Evolutionary conservation across 2,329 filamentous ascomycete species (phyloP), one percentile per base, ranked within the genome.

Genomic region (Hypoxylon sp.): DNA sequence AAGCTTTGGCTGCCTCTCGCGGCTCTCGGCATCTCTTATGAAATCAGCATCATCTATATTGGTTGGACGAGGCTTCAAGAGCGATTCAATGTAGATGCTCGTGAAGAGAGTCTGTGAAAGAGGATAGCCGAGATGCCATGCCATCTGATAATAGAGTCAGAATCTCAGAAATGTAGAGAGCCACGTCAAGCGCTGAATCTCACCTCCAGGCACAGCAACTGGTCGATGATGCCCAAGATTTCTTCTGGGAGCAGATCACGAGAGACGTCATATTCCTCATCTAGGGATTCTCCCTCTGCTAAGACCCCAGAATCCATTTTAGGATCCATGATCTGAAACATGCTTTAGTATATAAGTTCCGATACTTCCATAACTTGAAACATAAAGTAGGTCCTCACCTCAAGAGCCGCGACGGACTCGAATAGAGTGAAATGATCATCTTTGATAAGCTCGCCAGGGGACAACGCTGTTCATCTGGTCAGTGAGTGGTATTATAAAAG

Each of bases 251-350:
- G 83, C 44, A 97, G 82, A 5, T 87, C 83, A 51, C 85, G 84
- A 47, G 88, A 83, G 44, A 94, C 88, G 76, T 97, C 91, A 79
- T 95, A 97, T 55, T 92, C 87, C 70, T 95, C 91, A 66, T 97
- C 93, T 35, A 95, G 87, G n/a, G 90, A 89, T 76, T 97, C 93
- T 31, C 91, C 92, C 6, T 91, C 88, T 19, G 89, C 86, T 5
- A 97, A 84, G 72, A 91, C 94, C 29, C 96, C 96, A 77, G 94
- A 98, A 80, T 99, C 96, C 96, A 99, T 99, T 81, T 98, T 99
- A 0, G 93, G 91, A 77, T 99, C 96, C 93, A 98, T 98, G 74
- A 99, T 97, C 96, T 99, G 75, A 57, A 19, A 19, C 39, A 24
- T 55, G 10, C 31, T 5, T 69, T 44, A 66, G 58, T 13, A 17